Evolutionary conservation across 2,329 filamentous ascomycete species (phyloP).

Genomic region (Fusarium fracticaudum): DNA sequence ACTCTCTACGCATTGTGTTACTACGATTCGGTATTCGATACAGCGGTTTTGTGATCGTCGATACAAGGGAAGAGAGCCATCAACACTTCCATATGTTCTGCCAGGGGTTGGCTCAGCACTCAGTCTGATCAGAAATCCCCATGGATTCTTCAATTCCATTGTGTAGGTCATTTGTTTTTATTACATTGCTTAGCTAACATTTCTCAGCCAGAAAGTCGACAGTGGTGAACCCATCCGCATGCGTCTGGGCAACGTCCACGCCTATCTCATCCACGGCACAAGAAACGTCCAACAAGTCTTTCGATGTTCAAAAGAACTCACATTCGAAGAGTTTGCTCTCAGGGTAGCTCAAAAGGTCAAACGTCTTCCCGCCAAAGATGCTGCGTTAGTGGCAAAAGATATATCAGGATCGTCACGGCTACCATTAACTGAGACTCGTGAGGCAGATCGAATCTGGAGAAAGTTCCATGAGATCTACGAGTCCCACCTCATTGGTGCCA

Average conservation of each 20-base stretch:
- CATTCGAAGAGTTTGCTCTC: slow-evolving; percentile 37
- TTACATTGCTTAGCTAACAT: background rate
- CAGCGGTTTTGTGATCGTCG: slow-evolving; percentile 22
- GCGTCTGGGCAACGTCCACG: slow-evolving; percentile 31
- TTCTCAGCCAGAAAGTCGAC: slow-evolving; percentile 8
- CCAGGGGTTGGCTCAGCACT: slow-evolving; percentile 31
- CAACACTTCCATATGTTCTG: slow-evolving; percentile 26
- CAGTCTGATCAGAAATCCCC: slow-evolving; percentile 29
- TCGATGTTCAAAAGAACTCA: slow-evolving; percentile 35
- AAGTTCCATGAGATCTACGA: slow-evolving; percentile 38
- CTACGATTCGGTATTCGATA: slow-evolving; percentile 23
- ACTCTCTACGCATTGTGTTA: slow-evolving; percentile 26
- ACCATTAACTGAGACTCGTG: slow-evolving; percentile 18
- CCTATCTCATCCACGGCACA: slow-evolving; percentile 34
- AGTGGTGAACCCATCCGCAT: slow-evolving; percentile 30
- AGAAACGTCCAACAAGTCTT: slow-evolving; percentile 35
- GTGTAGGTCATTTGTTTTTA: background rate
- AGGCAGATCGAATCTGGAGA: slow-evolving; percentile 38
- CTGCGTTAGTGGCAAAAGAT: slow-evolving; percentile 28
- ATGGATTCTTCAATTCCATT: slow-evolving; percentile 31
- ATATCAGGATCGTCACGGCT: slow-evolving; percentile 31
- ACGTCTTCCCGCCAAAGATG: slow-evolving; percentile 26
- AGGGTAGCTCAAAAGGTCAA: slow-evolving; percentile 38
- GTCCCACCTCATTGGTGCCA: slow-evolving; percentile 26
- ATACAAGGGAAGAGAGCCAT: slow-evolving; percentile 29